A percentile compares a stretch with the other conserved stretches of the same genome.
phyloP scores from a whole-genome alignment of 257 asterid genomes.

The Solanum neorickii region DNA sequence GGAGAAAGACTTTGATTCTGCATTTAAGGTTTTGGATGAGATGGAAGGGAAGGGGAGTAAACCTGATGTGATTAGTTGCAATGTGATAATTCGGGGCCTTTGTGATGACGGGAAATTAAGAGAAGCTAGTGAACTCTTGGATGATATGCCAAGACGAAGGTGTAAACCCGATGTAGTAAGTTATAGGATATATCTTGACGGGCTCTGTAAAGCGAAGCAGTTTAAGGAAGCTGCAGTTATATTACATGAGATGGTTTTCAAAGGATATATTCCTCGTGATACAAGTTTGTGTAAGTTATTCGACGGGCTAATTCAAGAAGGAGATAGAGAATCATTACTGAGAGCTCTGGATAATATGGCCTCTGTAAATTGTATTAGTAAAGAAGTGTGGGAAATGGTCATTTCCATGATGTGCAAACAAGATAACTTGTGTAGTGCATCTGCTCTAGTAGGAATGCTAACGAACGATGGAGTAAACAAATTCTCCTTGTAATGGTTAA shows the following conservation, averaged over 20 bases:
- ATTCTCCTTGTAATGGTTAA: not conserved
- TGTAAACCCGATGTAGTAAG: constrained; percentile 60
- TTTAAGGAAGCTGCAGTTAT: constrained; percentile 47
- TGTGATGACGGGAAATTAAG: constrained; percentile 37
- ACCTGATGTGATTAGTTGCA: constrained; percentile 59
- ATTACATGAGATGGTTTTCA: constrained; percentile 70
- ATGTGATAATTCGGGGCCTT: constrained; percentile 41
- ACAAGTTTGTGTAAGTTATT: constrained; percentile 28
- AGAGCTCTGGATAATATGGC: constrained; percentile 29
- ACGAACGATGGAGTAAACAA: not conserved
- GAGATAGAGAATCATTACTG: constrained; percentile 20
- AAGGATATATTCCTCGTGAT: constrained; percentile 40
- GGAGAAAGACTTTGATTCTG: constrained; percentile 50
- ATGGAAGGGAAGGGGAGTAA: constrained; percentile 55
- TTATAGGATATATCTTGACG: constrained; percentile 51
- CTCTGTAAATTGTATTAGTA: constrained; percentile 34
- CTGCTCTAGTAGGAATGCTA: constrained; percentile 23
- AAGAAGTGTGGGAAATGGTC: constrained; percentile 39
- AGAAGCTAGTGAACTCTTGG: constrained; percentile 57
- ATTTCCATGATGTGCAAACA: constrained; percentile 25
- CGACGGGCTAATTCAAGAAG: constrained; percentile 16
- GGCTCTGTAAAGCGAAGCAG: constrained; percentile 40
- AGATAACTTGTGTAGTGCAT: constrained; percentile 13
- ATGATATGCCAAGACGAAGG: constrained; percentile 61
- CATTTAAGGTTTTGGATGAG: constrained; percentile 32